Percentiles rank a stretch among this genome's conserved stretches.
Conservation (phyloP, 306 rosid species). For the Sophora flavescens region DNA sequence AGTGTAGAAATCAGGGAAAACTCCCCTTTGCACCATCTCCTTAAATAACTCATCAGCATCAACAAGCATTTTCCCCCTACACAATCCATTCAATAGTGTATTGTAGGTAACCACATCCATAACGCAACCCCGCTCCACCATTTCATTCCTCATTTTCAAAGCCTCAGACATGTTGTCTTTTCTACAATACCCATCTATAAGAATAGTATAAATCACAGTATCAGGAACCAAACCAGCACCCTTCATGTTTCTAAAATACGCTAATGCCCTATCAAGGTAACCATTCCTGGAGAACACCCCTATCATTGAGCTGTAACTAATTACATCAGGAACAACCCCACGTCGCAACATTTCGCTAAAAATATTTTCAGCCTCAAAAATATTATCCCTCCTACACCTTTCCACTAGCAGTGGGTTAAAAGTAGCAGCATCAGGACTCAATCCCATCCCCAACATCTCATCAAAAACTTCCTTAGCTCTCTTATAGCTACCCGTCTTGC, state of each 20-base stretch:
- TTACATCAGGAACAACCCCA: slow-evolving; percentile 76
- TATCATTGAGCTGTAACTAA: slow-evolving; percentile 78
- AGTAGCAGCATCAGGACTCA: slow-evolving; percentile 74
- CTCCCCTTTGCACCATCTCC: slow-evolving; percentile 91
- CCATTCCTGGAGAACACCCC: slow-evolving; percentile 76
- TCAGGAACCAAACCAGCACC: slow-evolving; percentile 76
- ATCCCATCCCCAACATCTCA: slow-evolving; percentile 70
- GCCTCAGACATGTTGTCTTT: slow-evolving; percentile 73
- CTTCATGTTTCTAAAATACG: slow-evolving; percentile 68
- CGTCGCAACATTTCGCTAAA: slow-evolving; percentile 65
- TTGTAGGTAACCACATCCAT: slow-evolving; percentile 85
- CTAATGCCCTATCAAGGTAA: slow-evolving; percentile 61
- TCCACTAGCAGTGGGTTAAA: slow-evolving; percentile 76
- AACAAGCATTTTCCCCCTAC: slow-evolving; percentile 71
- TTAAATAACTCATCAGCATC: slow-evolving; percentile 76
- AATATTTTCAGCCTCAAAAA: slow-evolving; percentile 70
- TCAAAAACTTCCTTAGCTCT: slow-evolving; percentile 66
- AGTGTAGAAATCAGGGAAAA: slow-evolving; percentile 87
- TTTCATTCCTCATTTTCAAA: slow-evolving; percentile 72
- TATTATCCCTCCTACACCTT: slow-evolving; percentile 69
- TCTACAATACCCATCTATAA: slow-evolving; percentile 83
- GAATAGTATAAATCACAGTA: slow-evolving; percentile 84
- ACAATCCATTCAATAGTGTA: slow-evolving; percentile 82
- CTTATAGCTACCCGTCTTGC: slow-evolving; percentile 65
- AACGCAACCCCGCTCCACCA: slow-evolving; percentile 74